Percentiles rank a stretch among this genome's conserved stretches.
Evolutionary conservation across 768 basidiomycete genomes (phyloP).

Genomic region (Terana coerulea): DNA sequence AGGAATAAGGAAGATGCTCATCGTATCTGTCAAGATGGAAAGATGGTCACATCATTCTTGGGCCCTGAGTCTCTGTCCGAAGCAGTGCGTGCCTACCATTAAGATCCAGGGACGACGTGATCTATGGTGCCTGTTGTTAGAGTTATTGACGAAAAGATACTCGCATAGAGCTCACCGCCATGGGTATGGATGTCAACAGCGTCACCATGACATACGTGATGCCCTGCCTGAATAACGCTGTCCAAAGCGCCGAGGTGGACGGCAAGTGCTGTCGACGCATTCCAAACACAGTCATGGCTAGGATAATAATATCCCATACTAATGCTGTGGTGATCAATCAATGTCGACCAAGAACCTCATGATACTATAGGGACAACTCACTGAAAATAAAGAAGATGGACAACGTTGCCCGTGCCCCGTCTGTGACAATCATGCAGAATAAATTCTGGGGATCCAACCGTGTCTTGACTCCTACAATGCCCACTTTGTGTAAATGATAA

Average conservation of each 20-base stretch:
- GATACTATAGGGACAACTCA: neutral
- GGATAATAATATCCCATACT: slow-evolving; percentile 2
- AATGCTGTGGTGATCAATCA: neutral
- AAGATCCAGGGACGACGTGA: too few relatives aligned
- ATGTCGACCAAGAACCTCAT: neutral
- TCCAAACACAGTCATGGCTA: slow-evolving; percentile 4
- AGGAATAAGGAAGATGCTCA: too few relatives aligned
- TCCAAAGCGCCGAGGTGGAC: neutral
- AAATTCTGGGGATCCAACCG: neutral
- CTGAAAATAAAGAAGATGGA: slow-evolving; percentile 9
- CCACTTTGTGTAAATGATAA: neutral
- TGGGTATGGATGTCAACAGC: too few relatives aligned
- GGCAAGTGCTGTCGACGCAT: neutral
- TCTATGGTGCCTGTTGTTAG: too few relatives aligned
- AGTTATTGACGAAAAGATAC: too few relatives aligned
- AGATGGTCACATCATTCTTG: too few relatives aligned
- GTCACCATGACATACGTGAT: slow-evolving; percentile 3
- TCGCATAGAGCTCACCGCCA: too few relatives aligned
- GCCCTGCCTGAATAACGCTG: slow-evolving; percentile 3
- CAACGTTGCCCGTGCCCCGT: neutral
- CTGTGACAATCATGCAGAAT: neutral
- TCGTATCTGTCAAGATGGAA: too few relatives aligned
- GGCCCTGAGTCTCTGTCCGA: too few relatives aligned
- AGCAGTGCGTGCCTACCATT: too few relatives aligned
- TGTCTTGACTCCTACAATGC: neutral